These are phyloP conservation scores for Hyaloscypha bicolor DNA, from an alignment of 495 filamentous ascomycete genomes.

Conservation along the genomic window DNA sequence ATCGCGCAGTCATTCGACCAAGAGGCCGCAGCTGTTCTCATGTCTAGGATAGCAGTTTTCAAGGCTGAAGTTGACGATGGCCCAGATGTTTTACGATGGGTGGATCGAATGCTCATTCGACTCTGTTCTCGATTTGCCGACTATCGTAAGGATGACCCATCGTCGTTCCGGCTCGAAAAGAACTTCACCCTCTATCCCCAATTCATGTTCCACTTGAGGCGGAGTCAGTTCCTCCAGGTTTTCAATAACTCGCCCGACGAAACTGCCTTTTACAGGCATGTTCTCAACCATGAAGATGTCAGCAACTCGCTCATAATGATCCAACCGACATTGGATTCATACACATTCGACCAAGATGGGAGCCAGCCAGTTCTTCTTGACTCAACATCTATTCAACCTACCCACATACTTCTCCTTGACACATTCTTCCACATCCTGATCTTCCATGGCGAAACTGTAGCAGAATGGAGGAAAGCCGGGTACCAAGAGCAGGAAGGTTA, in stretches of 20 bases:
- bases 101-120: constrained; percentile 97
- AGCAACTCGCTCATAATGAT: constrained; percentile 98
- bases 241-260: constrained; percentile 99
- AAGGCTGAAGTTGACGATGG: constrained; percentile 99
- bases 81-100: constrained; percentile 98
- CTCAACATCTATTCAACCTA: constrained; percentile 92
- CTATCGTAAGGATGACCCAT: constrained; percentile 97
- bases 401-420: constrained; percentile 92
- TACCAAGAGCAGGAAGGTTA: constrained; percentile 99
- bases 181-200: constrained; percentile 99
- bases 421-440: constrained; percentile 99
- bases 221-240: constrained; percentile 97
- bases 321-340: constrained; percentile 95
- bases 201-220: constrained; percentile 99
- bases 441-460: constrained; percentile 97
- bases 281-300: constrained; percentile 96
- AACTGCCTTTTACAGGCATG: constrained; percentile 97
- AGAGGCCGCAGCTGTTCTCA: constrained; percentile 95
- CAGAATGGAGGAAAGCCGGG: constrained; percentile 97
- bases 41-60: constrained; percentile 98
- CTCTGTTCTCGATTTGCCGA: constrained; percentile 97
- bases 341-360: constrained; percentile 93
- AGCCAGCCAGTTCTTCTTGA: constrained; percentile 90
- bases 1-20: constrained; percentile 98
- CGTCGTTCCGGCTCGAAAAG: constrained; percentile 97